These are phyloP conservation scores for Pisolithus albus DNA, from an alignment of 768 basidiomycete genomes.

Conservation along the genomic window DNA sequence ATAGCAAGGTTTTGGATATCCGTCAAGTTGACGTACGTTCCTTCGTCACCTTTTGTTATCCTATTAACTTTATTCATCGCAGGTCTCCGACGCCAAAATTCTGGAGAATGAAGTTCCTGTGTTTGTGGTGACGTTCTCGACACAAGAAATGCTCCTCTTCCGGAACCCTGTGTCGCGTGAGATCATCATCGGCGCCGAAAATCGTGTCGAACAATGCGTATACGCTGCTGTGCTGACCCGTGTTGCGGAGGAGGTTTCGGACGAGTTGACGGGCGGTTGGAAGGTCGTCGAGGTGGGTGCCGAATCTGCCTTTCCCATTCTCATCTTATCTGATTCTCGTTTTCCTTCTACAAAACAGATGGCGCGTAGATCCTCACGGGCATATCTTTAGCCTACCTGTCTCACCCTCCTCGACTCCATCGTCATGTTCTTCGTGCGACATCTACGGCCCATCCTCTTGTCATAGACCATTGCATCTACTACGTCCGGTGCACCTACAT, in stretches of 20 bases:
- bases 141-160: slow-evolving; percentile 92
- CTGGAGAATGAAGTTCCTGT: slow-evolving; percentile 87
- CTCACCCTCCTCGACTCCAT: too few relatives aligned
- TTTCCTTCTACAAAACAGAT: slow-evolving; percentile 29
- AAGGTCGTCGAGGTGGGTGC: slow-evolving; percentile 85
- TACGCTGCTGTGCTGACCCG: slow-evolving; percentile 92
- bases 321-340: slow-evolving; percentile 1
- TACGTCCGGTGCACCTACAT: too few relatives aligned
- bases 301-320: background rate
- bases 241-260: slow-evolving; percentile 77
- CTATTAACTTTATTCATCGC: slow-evolving; percentile 2
- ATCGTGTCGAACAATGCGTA: slow-evolving; percentile 87
- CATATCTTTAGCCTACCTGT: slow-evolving; percentile 33
- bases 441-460: too few relatives aligned
- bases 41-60: background rate
- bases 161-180: slow-evolving; percentile 86
- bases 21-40: slow-evolving; percentile 87
- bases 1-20: slow-evolving; percentile 94
- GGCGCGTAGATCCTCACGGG: slow-evolving; percentile 45
- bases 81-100: slow-evolving; percentile 84
- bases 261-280: slow-evolving; percentile 96
- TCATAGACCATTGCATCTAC: too few relatives aligned
- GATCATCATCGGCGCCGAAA: slow-evolving; percentile 77
- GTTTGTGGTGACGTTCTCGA: slow-evolving; percentile 85
- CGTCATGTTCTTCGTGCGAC: too few relatives aligned